Percentiles rank a stretch among this genome's conserved stretches.
These are phyloP conservation scores for Sugiyamaella smithiae DNA, from an alignment of 805 yeast genomes.

Conservation along the genomic window DNA sequence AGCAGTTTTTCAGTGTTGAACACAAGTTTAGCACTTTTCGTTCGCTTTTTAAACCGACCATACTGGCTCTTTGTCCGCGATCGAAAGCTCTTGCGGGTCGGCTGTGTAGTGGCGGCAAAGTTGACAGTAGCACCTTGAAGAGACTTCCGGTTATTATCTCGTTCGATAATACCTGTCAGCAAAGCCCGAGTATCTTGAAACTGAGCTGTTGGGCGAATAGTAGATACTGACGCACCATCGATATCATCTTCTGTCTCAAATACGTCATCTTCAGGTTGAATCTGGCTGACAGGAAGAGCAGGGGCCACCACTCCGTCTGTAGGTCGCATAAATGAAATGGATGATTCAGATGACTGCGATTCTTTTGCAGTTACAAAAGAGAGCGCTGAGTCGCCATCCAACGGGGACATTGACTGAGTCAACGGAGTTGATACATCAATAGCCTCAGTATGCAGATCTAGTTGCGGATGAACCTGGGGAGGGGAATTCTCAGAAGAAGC, in stretches of 20 bases:
- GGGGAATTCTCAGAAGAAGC: too few relatives aligned
- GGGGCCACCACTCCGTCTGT: background rate
- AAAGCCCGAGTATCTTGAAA: background rate
- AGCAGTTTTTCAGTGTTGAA: constrained; percentile 17
- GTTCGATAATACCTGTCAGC: background rate
- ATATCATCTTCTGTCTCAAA: too few relatives aligned
- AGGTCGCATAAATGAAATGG: background rate
- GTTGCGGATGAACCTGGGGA: too few relatives aligned
- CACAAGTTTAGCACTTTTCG: background rate
- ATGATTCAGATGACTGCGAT: constrained; percentile 1
- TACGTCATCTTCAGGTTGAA: too few relatives aligned
- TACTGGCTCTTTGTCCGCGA: background rate
- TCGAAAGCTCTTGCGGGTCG: background rate
- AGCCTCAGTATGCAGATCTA: too few relatives aligned
- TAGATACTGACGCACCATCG: background rate
- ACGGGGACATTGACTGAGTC: too few relatives aligned
- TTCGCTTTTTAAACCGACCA: background rate
- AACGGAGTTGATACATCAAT: too few relatives aligned
- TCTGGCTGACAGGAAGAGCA: background rate
- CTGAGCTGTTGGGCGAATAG: background rate
- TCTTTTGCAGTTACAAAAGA: constrained; percentile 7
- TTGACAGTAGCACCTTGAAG: background rate
- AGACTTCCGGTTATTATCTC: background rate
- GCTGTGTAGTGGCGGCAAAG: background rate
- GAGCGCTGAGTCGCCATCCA: background rate